A percentile compares a stretch with the other conserved stretches of the same genome.
Evolutionary conservation across 2,329 filamentous ascomycete genomes (phyloP).

Genomic region (Botrytis medusae): DNA sequence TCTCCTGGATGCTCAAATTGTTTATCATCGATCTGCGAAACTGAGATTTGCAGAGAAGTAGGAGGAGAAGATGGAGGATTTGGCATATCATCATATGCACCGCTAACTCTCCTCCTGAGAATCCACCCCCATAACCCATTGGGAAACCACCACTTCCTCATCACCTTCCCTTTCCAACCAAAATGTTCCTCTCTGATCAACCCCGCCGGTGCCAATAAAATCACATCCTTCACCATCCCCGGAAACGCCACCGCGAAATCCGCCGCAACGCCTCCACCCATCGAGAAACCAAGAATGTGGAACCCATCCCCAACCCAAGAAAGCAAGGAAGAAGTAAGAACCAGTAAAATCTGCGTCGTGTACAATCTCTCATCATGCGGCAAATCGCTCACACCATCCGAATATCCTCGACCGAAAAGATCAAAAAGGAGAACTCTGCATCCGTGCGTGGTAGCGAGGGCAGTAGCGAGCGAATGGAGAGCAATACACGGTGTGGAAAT

Average conservation of each 20-base stretch:
- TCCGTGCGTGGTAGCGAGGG: constrained; percentile 58
- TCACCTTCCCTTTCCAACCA: constrained; percentile 48
- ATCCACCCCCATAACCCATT: constrained; percentile 44
- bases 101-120: constrained; percentile 20
- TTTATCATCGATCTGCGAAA: not conserved
- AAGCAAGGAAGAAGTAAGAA: constrained; percentile 60
- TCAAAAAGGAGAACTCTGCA: constrained; percentile 81
- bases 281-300: constrained; percentile 73
- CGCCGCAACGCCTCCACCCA: constrained; percentile 73
- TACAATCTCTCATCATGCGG: constrained; percentile 65
- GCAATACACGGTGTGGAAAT: constrained; percentile 77
- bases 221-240: constrained; percentile 63
- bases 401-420: constrained; percentile 75
- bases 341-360: constrained; percentile 63
- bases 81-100: not conserved
- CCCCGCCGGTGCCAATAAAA: constrained; percentile 78
- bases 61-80: not conserved
- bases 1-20: constrained; percentile 26
- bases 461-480: constrained; percentile 63
- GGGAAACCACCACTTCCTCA: constrained; percentile 57
- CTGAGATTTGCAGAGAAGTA: not conserved
- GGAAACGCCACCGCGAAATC: constrained; percentile 71
- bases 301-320: constrained; percentile 59
- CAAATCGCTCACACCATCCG: constrained; percentile 56
- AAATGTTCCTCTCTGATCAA: constrained; percentile 62